Percentiles rank a stretch among this genome's conserved stretches.
Evolutionary conservation across 495 filamentous ascomycete species (phyloP).

Genomic region (Hypoxylon crocopeplum): DNA sequence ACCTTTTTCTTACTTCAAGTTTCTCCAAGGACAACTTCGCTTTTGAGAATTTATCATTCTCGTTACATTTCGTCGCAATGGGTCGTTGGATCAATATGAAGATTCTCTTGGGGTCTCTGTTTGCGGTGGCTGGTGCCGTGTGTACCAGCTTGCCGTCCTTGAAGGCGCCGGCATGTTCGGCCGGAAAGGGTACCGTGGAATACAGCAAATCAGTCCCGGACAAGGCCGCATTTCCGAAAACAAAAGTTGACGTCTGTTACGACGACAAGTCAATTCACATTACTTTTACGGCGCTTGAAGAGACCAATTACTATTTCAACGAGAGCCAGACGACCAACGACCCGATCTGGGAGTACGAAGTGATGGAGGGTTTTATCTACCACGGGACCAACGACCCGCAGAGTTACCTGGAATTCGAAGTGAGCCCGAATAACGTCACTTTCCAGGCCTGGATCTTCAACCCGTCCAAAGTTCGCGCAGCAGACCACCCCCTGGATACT

Average conservation of each 20-base stretch:
- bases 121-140: conserved; percentile 9
- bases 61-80: neutral
- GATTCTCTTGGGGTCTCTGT: conserved; percentile 5
- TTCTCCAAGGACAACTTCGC: no score
- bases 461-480: conserved; percentile 41
- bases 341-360: conserved; percentile 44
- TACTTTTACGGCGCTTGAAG: conserved; percentile 40
- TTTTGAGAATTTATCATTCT: no score
- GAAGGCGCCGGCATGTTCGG: conserved; percentile 37
- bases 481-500: conserved; percentile 32
- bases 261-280: conserved; percentile 38
- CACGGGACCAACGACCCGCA: conserved; percentile 43
- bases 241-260: conserved; percentile 44
- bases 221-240: conserved; percentile 35
- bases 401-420: conserved; percentile 45
- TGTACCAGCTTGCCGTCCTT: conserved; percentile 28
- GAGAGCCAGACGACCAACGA: conserved; percentile 40
- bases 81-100: conserved; percentile 14
- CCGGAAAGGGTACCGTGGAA: conserved; percentile 33
- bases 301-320: conserved; percentile 46
- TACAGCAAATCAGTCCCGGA: conserved; percentile 41
- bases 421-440: conserved; percentile 46
- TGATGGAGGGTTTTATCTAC: conserved; percentile 46
- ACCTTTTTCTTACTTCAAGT: no score
- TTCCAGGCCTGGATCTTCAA: conserved; percentile 49